Base-by-base conservation (phyloP, 352 stramenopile genomes). In the Pythium biforme region DNA sequence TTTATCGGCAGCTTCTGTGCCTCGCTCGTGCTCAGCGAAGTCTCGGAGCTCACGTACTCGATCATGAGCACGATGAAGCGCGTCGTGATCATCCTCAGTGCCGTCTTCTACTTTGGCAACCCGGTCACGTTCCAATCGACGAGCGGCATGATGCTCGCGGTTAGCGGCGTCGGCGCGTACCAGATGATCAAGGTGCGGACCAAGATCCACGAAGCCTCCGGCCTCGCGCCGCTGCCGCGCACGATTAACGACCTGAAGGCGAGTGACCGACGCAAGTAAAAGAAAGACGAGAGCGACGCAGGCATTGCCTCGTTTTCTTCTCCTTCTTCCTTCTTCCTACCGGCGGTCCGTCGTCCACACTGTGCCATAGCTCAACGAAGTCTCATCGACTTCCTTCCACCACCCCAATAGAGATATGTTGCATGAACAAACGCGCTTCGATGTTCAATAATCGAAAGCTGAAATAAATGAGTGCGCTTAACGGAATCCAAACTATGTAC, bases 61-160 rank as follows among this genome's bases (percentile, higher is more conserved):
- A 95, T 95, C 72, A 95, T 95, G 86, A 87, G 82, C 64, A 95
- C 86, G 23, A 92, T 95, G 84, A 93, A 94, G 75, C 86, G 86
- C 14, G 81, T 94, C 53, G 86, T 95, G 57, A 86, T 95, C 62
- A 92, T 95, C 62, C 67, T 93, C 31, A 92, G 86, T 55, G 84
- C 86, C 2, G 79, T 95, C 19, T 62, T 92, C 29, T 95, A 94
- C 75, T 95, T 95, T 55, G 86, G 86, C 43, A 95, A 90, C 54
- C 70, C 79, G 0, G 82, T 95, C 31, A 92, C 81, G 0, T 27
- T 63, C 29, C 79, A 92, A 56, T 95, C 86, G 17, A 65, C 87
- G 33, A 31, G 76, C 3, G 86, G 86, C 55, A 95, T 94, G 86
- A 51, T 73, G 27, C 72, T 95, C 26, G 86, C 86, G 26, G 74